Conservation (phyloP, 805 yeast species). For the Torulaspora indica region DNA sequence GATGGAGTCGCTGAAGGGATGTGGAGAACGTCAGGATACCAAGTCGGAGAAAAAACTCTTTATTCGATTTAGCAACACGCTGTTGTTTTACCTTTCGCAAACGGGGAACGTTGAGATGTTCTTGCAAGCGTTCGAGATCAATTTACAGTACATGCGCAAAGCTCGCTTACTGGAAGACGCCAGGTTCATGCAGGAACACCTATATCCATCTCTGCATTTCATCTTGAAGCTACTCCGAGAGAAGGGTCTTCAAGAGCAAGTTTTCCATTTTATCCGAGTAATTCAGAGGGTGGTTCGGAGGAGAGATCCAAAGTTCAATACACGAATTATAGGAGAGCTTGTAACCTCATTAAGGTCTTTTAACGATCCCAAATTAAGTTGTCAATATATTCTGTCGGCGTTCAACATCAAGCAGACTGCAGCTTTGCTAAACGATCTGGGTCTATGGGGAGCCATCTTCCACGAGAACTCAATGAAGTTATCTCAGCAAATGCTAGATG, state of each 20-base stretch:
- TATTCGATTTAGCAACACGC: slow-evolving; percentile 22
- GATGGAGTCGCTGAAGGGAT: slow-evolving; percentile 11
- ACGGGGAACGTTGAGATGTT: slow-evolving; percentile 25
- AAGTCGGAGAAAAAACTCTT: slow-evolving; percentile 7
- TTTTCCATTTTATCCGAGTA: slow-evolving; percentile 21
- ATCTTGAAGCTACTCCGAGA: slow-evolving; percentile 16
- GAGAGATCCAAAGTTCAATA: slow-evolving; percentile 18
- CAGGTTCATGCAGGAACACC: slow-evolving; percentile 2
- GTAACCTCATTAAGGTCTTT: slow-evolving; percentile 23
- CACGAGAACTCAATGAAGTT: slow-evolving; percentile 16
- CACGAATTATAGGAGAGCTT: slow-evolving; percentile 22
- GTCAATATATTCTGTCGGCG: slow-evolving; percentile 24
- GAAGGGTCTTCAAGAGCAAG: slow-evolving; percentile 27
- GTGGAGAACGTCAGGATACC: not conserved
- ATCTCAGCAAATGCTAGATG: slow-evolving; percentile 5
- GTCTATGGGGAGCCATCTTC: slow-evolving; percentile 29
- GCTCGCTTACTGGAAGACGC: slow-evolving; percentile 2
- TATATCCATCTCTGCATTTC: slow-evolving; percentile 19
- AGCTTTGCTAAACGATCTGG: slow-evolving; percentile 26
- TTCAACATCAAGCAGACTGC: slow-evolving; percentile 12
- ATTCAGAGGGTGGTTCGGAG: slow-evolving; percentile 12
- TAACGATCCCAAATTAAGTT: slow-evolving; percentile 29
- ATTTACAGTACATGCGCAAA: slow-evolving; percentile 9
- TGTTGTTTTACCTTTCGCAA: slow-evolving; percentile 19
- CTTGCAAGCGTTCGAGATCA: slow-evolving; percentile 17